Base-by-base conservation (phyloP, 1,284 basidiomycete genomes). In the Rhodofomes roseus region DNA sequence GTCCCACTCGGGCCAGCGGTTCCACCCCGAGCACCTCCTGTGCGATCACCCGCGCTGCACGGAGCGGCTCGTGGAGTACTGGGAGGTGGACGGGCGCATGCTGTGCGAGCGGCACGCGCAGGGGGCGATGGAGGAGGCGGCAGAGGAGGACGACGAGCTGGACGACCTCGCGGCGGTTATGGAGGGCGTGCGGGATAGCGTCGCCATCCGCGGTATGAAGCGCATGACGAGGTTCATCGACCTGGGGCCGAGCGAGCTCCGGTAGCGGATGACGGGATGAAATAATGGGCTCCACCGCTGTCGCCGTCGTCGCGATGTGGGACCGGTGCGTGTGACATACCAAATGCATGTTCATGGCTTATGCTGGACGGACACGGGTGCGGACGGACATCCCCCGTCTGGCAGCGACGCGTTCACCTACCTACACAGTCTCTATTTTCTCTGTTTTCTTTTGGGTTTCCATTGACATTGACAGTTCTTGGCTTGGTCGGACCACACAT, bases 11-110 rank as follows among this genome's bases (percentile, higher is more conserved):
- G 89, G 89, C 16, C 85, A 84, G 65, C 82, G 89, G 37, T 95
- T 89, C 74, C 94, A 96, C 70, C 91, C 93, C 2, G 90, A 91
- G 60, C 92, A 95, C 69, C 81, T 96, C 67, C 75, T 84, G 18
- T 91, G 89, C 71, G 88, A 90, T 73, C 80, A 73, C 60, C 81
- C 70, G 54, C 65, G 73, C 20, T 92, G 90, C 72, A 73, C 73
- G 46, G 82, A 84, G 71, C 74, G 75, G 63, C 74, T 92, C 59
- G 80, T 80, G 64, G 93, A 95, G 70, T 95, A 95, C 69, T 95
- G 90, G 84, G 93, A 95, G 71, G 80, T 93, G 14, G 90, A 89
- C 56, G 89, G 90, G 9, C 77, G 82, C 69, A 90, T 93, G 84
- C 76, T 90, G 58, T 95, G 93, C 70, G 92, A 95, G 74, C 75